Conservation (phyloP, 805 yeast genomes). For the Pichia pseudocactophila region DNA sequence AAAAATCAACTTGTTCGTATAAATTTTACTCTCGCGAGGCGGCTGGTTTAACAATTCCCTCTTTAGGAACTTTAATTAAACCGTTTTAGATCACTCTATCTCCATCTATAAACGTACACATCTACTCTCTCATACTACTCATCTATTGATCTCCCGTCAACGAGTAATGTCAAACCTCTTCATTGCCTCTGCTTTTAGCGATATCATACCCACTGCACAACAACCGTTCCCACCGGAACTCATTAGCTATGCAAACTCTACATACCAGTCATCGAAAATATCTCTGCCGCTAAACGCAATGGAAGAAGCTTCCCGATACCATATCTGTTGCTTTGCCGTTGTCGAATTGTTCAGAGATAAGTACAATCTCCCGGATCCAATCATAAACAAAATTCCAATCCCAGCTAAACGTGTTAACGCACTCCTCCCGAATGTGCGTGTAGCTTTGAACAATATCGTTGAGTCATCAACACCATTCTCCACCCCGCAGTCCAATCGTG, state of each 20-base stretch:
- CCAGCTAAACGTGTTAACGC: constrained; percentile 36
- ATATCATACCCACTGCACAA: constrained; percentile 40
- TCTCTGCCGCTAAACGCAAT: constrained; percentile 38
- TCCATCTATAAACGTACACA: not conserved
- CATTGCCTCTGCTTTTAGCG: constrained; percentile 33
- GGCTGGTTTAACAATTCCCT: constrained; percentile 4
- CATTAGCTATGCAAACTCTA: constrained; percentile 32
- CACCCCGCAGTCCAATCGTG: constrained; percentile 15
- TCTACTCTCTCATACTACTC: no score
- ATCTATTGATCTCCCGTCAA: no score
- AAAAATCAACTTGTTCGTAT: no score
- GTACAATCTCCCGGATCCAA: constrained; percentile 41
- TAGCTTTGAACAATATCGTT: constrained; percentile 8
- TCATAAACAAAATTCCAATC: constrained; percentile 45
- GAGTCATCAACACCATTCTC: not conserved
- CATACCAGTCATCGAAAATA: constrained; percentile 46
- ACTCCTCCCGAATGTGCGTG: constrained; percentile 37
- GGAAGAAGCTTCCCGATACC: constrained; percentile 58
- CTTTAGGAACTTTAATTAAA: not conserved
- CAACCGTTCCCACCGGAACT: constrained; percentile 37
- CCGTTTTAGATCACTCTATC: not conserved
- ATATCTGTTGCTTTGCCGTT: constrained; percentile 57
- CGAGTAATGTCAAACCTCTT: constrained; percentile 27
- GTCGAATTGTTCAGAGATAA: constrained; percentile 38
- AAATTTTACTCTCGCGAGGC: no score